These are phyloP conservation scores for Warburgia ugandensis DNA, from an alignment of 164 flowering plant species.

Conservation along the genomic window DNA sequence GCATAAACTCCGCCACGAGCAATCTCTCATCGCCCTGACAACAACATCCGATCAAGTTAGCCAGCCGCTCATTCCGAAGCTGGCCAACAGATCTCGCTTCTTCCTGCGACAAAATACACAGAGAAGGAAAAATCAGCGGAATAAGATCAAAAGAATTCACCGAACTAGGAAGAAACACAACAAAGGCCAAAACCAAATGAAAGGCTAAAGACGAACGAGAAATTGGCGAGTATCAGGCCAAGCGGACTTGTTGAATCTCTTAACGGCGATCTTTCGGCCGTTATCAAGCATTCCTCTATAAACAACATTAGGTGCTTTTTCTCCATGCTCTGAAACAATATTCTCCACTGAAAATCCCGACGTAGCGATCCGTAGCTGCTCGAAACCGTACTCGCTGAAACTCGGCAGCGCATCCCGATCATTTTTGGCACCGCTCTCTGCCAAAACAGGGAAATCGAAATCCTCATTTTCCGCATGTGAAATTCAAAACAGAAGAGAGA, in stretches of 20 bases:
- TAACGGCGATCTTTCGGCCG: constrained; percentile 68
- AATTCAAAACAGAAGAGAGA: neutral
- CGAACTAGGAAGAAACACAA: constrained; percentile 1
- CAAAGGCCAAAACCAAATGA: neutral
- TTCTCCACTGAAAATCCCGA: constrained; percentile 62
- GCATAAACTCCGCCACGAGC: constrained; percentile 91
- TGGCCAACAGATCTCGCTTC: constrained; percentile 77
- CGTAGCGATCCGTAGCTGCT: constrained; percentile 65
- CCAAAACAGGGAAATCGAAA: neutral
- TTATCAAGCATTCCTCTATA: constrained; percentile 61
- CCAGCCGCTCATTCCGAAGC: constrained; percentile 67
- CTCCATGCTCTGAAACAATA: constrained; percentile 94
- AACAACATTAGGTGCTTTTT: constrained; percentile 91
- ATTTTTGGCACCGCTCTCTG: constrained; percentile 48
- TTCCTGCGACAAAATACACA: constrained; percentile 33
- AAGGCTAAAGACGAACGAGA: constrained; percentile 35
- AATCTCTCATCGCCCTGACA: constrained; percentile 73
- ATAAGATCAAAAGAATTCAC: neutral
- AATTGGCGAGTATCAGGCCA: constrained; percentile 97
- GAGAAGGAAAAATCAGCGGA: neutral
- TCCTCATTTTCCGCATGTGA: neutral
- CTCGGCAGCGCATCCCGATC: constrained; percentile 34
- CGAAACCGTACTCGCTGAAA: constrained; percentile 63
- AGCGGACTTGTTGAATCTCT: constrained; percentile 70
- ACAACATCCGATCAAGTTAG: constrained; percentile 80